A percentile compares a stretch with the other conserved stretches of the same genome.
Evolutionary conservation across 1,284 basidiomycete species (phyloP).

Genomic region (Tylopilus sp.): DNA sequence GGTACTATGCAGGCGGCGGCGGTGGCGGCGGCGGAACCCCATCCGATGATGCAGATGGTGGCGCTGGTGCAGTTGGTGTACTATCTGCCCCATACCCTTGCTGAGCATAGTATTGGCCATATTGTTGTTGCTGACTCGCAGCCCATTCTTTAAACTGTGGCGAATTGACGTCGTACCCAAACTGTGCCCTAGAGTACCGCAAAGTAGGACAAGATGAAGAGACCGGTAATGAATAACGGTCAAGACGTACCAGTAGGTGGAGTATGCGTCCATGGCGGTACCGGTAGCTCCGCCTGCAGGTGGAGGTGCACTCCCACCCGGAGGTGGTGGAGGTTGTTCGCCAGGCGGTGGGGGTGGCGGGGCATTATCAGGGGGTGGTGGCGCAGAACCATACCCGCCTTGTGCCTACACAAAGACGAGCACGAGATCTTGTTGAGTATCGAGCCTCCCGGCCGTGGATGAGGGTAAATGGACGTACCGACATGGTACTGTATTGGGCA

Average conservation of each 20-base stretch:
- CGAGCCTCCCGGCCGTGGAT: background rate
- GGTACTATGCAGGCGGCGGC: constrained; percentile 23
- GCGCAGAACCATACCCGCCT: constrained; percentile 52
- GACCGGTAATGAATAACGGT: background rate
- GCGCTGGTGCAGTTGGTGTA: constrained; percentile 31
- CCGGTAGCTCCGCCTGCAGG: constrained; percentile 34
- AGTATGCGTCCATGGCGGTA: constrained; percentile 60
- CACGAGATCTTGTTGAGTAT: constrained; percentile 1
- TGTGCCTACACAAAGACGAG: constrained; percentile 6
- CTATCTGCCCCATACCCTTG: constrained; percentile 32
- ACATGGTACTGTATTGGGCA: constrained; percentile 63
- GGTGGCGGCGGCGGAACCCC: constrained; percentile 11
- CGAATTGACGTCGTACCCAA: constrained; percentile 87
- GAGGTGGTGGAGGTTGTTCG: constrained; percentile 58
- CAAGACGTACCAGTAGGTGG: constrained; percentile 61
- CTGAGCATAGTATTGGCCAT: constrained; percentile 64
- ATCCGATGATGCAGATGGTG: constrained; percentile 31
- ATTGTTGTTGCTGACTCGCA: constrained; percentile 64
- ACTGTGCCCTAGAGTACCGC: constrained; percentile 60
- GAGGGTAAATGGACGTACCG: constrained; percentile 43
- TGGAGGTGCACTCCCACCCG: constrained; percentile 44
- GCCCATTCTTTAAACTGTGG: constrained; percentile 78
- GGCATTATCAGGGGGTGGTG: constrained; percentile 53
- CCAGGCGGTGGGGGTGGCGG: constrained; percentile 61
- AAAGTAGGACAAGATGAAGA: background rate